Conservation (phyloP, 371 early-diverging fungal species). For the Apophysomyces variabilis region DNA sequence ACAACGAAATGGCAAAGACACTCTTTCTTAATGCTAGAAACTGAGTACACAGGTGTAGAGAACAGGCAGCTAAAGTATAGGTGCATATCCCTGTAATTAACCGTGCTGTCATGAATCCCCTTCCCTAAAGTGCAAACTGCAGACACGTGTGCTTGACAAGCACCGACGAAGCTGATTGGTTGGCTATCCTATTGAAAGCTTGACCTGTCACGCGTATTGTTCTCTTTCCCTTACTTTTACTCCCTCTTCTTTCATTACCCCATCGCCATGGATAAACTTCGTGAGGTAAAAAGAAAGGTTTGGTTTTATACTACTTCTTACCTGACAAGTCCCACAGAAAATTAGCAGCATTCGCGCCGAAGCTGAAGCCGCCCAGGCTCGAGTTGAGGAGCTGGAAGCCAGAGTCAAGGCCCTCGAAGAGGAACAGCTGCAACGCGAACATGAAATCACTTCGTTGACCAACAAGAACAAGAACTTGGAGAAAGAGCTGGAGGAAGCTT, state of each 20-base stretch:
- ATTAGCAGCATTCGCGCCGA: constrained; percentile 68
- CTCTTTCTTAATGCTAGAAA: no score
- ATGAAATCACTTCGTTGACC: constrained; percentile 70
- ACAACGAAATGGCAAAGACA: no score
- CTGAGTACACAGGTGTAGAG: no score
- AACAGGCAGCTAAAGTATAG: no score
- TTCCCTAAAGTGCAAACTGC: neutral
- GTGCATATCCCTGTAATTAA: no score
- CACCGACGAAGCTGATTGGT: constrained; percentile 6
- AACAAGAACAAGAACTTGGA: constrained; percentile 69
- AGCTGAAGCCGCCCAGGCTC: constrained; percentile 69
- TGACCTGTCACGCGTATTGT: constrained; percentile 8
- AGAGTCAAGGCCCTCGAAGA: constrained; percentile 64
- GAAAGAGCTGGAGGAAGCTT: constrained; percentile 66
- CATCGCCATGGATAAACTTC: constrained; percentile 43
- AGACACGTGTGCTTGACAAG: constrained; percentile 10
- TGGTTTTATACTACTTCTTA: neutral
- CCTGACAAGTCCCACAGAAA: constrained; percentile 53
- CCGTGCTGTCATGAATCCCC: no score
- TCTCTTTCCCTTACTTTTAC: constrained; percentile 4
- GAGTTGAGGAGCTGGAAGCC: constrained; percentile 67
- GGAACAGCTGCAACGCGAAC: constrained; percentile 67
- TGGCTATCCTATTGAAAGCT: constrained; percentile 2
- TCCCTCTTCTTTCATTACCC: neutral
- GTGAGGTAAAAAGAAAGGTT: constrained; percentile 31